These are phyloP conservation scores for Elaeis oleifera DNA, from an alignment of 202 grass and related monocot species.

Conservation along the genomic window DNA sequence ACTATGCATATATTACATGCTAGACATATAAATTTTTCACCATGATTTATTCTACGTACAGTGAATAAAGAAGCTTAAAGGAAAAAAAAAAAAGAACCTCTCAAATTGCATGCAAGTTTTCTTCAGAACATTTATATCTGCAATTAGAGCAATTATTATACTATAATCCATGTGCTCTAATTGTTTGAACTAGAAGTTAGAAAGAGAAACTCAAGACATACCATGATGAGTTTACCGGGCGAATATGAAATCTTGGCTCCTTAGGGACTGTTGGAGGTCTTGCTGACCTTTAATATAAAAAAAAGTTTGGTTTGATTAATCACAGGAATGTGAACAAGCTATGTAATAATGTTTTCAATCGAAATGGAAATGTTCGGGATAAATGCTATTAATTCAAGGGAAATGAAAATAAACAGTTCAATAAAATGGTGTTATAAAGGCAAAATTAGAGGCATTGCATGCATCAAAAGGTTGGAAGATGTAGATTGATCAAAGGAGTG, in stretches of 20 bases:
- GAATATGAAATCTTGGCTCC: conserved; percentile 73
- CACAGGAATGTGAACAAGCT: background rate
- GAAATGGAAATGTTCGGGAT: background rate
- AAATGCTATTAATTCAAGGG: too few species aligned
- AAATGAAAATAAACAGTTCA: too few species aligned
- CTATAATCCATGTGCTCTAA: conserved; percentile 1
- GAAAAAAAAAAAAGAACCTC: background rate
- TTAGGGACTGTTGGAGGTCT: conserved; percentile 56
- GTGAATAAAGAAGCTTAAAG: background rate
- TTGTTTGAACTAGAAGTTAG: background rate
- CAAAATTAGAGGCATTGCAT: too few species aligned
- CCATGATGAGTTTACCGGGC: conserved; percentile 5
- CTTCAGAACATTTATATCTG: too few species aligned
- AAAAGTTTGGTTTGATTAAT: background rate
- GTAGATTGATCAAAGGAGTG: too few species aligned
- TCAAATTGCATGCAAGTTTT: too few species aligned
- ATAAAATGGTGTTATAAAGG: too few species aligned
- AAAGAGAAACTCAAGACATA: too few species aligned
- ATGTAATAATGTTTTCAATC: background rate
- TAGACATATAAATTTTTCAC: conserved; percentile 2
- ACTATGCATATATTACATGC: background rate
- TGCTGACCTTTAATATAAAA: background rate
- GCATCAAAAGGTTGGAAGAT: too few species aligned
- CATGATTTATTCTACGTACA: too few species aligned
- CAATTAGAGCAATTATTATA: conserved; percentile 6